phyloP scores from a whole-genome alignment of 495 filamentous ascomycete species.

The Bombardia bombarda region DNA sequence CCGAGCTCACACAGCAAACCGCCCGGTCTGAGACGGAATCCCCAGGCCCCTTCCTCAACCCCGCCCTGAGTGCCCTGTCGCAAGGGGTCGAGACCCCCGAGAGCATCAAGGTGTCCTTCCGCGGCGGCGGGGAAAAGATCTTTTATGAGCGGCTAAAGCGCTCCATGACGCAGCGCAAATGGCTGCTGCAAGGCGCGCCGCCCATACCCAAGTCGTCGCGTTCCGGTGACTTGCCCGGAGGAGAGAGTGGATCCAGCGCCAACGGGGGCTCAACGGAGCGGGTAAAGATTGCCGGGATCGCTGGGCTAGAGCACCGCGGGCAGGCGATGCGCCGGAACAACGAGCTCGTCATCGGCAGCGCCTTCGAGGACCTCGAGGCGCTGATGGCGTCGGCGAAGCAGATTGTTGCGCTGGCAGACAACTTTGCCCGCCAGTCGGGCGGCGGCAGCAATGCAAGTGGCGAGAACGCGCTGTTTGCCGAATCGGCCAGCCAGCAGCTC shows the following conservation, averaged over 20 bases:
- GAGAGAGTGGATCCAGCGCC: constrained; percentile 47
- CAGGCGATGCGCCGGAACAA: constrained; percentile 82
- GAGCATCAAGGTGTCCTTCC: constrained; percentile 85
- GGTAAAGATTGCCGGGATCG: constrained; percentile 74
- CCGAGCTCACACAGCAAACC: constrained; percentile 24
- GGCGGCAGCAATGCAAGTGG: constrained; percentile 49
- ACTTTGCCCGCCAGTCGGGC: constrained; percentile 64
- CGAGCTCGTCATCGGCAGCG: constrained; percentile 82
- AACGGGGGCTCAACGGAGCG: constrained; percentile 31
- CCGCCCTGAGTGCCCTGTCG: constrained; percentile 13
- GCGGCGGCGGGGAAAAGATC: constrained; percentile 77
- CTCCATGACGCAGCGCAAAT: constrained; percentile 87
- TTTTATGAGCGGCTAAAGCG: constrained; percentile 85
- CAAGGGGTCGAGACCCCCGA: constrained; percentile 35
- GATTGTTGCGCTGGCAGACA: constrained; percentile 86
- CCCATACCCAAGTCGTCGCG: constrained; percentile 68
- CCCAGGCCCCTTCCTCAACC: constrained; percentile 60
- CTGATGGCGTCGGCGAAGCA: constrained; percentile 96
- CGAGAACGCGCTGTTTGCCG: constrained; percentile 65
- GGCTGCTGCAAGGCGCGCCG: constrained; percentile 89
- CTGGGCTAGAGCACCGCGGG: constrained; percentile 78
- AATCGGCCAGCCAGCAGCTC: constrained; percentile 78
- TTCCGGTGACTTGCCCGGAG: not conserved
- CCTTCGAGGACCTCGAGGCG: constrained; percentile 94
- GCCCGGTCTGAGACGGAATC: constrained; percentile 53